Conservation (phyloP, 495 filamentous ascomycete species). For the Astrocystis sublimbata region DNA sequence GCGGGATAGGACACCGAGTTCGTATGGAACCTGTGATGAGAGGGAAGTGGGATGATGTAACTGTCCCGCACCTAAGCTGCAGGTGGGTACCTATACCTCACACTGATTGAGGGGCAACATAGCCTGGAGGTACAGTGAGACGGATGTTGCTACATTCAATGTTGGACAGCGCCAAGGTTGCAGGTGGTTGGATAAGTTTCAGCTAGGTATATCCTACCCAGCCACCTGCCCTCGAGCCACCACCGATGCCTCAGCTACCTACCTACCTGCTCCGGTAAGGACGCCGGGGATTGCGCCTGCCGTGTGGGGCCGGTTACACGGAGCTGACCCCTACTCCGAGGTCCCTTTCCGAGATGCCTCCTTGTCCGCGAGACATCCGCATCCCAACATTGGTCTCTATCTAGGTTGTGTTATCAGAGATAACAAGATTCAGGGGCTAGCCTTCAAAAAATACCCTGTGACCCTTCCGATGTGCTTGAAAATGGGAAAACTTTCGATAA, state of each 20-base stretch:
- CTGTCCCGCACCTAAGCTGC: slow-evolving; percentile 7
- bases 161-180: no score
- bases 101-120: no score
- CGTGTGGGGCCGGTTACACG: neutral
- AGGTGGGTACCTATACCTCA: no score
- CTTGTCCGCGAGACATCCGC: neutral
- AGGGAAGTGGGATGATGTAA: neutral
- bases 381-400: slow-evolving; percentile 15
- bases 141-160: no score
- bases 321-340: neutral
- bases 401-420: slow-evolving; percentile 3
- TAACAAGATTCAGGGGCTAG: neutral
- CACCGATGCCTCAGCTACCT: neutral
- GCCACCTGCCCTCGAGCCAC: no score
- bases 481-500: slow-evolving; percentile 8
- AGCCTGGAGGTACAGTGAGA: no score
- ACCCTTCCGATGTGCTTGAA: neutral
- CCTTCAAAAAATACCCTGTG: neutral
- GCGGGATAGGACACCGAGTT: neutral
- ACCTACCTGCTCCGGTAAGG: neutral
- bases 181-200: no score
- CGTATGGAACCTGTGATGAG: neutral
- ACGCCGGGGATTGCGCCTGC: neutral
- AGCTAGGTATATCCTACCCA: no score
- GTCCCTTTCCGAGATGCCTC: neutral